Conservation (phyloP, 768 basidiomycete genomes). For the Lactarius sanguifluus region DNA sequence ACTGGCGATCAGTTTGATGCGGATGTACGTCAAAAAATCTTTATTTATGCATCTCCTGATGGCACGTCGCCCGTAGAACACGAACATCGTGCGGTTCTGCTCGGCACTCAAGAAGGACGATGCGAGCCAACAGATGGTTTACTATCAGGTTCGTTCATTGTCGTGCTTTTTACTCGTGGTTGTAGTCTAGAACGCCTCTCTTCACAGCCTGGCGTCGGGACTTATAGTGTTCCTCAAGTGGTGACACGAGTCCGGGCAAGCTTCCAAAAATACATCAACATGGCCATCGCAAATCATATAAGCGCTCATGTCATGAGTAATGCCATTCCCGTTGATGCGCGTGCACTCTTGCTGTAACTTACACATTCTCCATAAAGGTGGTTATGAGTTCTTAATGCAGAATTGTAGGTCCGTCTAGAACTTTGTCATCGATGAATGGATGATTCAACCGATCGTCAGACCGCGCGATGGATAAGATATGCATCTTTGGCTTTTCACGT, state of each 20-base stretch:
- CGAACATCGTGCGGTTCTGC: slow-evolving; percentile 69
- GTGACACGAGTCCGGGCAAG: slow-evolving; percentile 57
- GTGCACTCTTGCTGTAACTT: neutral
- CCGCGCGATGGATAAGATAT: slow-evolving; percentile 68
- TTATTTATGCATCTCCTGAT: neutral
- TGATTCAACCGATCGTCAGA: slow-evolving; percentile 40
- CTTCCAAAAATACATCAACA: slow-evolving; percentile 55
- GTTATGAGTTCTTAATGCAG: slow-evolving; percentile 79
- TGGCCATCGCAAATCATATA: slow-evolving; percentile 60
- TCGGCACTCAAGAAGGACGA: slow-evolving; percentile 70
- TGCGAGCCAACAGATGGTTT: slow-evolving; percentile 60
- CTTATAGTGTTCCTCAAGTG: slow-evolving; percentile 62
- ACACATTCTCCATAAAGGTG: slow-evolving; percentile 41
- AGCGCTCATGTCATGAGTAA: slow-evolving; percentile 69
- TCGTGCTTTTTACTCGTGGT: slow-evolving; percentile 1
- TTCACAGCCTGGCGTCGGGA: slow-evolving; percentile 66
- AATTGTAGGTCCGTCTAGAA: slow-evolving; percentile 47
- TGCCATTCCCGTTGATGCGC: slow-evolving; percentile 16
- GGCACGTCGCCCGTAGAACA: slow-evolving; percentile 48
- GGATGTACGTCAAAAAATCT: slow-evolving; percentile 46
- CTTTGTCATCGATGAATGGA: neutral
- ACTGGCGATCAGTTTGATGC: slow-evolving; percentile 64
- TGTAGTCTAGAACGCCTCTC: neutral
- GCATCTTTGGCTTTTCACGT: slow-evolving; percentile 77
- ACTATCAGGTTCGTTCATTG: slow-evolving; percentile 57